Percentiles rank a stretch among this genome's conserved stretches.
Evolutionary conservation across 2,329 filamentous ascomycete genomes (phyloP).

Genomic region (Ophiostoma himal-ulmi): DNA sequence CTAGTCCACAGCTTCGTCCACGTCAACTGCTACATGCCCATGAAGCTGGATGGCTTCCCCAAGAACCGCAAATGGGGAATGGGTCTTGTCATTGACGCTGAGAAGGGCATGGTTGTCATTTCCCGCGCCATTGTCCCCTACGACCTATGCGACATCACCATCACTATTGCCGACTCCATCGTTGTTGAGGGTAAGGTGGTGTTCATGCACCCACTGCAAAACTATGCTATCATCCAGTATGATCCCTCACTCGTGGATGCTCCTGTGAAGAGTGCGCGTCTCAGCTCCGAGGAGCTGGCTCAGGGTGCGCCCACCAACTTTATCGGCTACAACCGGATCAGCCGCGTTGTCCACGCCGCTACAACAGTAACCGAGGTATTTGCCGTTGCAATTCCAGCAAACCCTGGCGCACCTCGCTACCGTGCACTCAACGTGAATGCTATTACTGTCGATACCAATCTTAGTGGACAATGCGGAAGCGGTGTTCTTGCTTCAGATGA

Average conservation of each 20-base stretch:
- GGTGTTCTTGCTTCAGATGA: constrained; percentile 87
- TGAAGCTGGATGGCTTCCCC: constrained; percentile 97
- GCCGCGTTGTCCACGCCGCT: constrained; percentile 85
- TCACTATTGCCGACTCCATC: constrained; percentile 95
- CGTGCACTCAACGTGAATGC: constrained; percentile 93
- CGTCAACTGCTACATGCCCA: constrained; percentile 83
- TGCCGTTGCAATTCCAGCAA: constrained; percentile 91
- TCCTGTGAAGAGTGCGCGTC: constrained; percentile 79
- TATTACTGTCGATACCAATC: constrained; percentile 89
- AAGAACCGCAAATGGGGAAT: constrained; percentile 92
- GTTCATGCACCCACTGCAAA: constrained; percentile 93
- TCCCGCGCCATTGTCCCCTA: constrained; percentile 93
- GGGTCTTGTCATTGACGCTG: constrained; percentile 93
- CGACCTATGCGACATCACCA: constrained; percentile 90
- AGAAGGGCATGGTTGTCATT: constrained; percentile 89
- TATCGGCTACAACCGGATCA: constrained; percentile 96
- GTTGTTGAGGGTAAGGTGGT: constrained; percentile 90
- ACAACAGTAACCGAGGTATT: constrained; percentile 96
- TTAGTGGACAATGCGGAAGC: constrained; percentile 87
- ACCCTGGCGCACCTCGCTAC: constrained; percentile 84
- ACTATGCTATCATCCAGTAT: constrained; percentile 93
- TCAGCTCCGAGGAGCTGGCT: constrained; percentile 75
- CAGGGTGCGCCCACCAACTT: constrained; percentile 95
- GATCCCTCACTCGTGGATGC: constrained; percentile 90
- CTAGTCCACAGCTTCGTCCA: constrained; percentile 93